Base-by-base conservation (phyloP, 73 alveolate genomes). In the Paramecium sonneborni region DNA sequence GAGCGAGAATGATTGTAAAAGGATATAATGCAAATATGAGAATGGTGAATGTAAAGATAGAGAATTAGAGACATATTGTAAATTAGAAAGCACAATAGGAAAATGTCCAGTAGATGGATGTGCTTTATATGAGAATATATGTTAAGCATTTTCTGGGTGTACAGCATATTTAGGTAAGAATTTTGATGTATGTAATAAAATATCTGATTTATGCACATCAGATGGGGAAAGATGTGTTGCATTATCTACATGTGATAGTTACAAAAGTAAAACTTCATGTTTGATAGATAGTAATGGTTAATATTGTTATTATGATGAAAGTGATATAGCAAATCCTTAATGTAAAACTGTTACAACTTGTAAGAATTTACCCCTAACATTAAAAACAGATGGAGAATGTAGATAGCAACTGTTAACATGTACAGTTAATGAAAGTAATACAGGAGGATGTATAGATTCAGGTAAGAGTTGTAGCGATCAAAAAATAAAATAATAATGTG, bases 161-260 rank as follows among this genome's bases (percentile, higher is more conserved):
- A 23, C 87, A 12, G 87, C 87, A 12, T 74, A 74, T 74, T 34
- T 34, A 20, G 58, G 38, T 34, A 74, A 24, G 12, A 74, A 62
- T 14, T 39, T 28, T 39, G 67, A 74, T 28, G n/a, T 20, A 14
- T 74, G 87, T 74, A 28, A 74, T 28, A 34, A 37, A 74, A 74
- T 74, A 74, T 37, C 67, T 2, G 24, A 37, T n/a, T 6, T 21
- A 15, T 74, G 87, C 10, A 74, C 87, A 34, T 37, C 87, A 34
- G 87, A 74, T 39, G 87, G 87, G 1, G 44, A 32, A 34, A 74
- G 87, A 10, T 74, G 87, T 34, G 87, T 74, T 14, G 28, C 58
- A 4, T 39, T 39, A n/a, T 28, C 87, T 37, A 39, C 55, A 32
- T 74, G 87, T 39, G 44, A 74, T 74, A 74, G 68, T 15, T 74